Evolutionary conservation across 1,284 basidiomycete genomes (phyloP), one percentile per base, ranked within the genome.

Genomic region (Phenoliferia sp.): DNA sequence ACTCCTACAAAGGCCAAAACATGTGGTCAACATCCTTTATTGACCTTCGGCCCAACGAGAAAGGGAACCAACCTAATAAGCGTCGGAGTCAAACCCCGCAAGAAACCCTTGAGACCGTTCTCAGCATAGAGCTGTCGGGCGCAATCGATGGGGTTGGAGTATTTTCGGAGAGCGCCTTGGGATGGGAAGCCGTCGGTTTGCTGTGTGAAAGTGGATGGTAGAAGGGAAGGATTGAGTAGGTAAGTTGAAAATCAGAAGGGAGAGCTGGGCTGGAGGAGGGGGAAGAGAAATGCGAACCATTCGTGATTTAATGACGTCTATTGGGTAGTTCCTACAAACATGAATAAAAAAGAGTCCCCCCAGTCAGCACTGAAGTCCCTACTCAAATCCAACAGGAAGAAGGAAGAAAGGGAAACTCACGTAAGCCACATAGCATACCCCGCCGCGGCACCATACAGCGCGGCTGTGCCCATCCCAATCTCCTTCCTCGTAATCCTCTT

Each of bases 271-370:
- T 6, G 33, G 28, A 56, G 54, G 33, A 16, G 54, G 54, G 15
- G 7, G 7, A 28, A 28, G 15, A 54, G 50, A 9, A 10, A 54
- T 15, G 54, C 54, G 29, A 10, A 56, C 26, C 54, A 97, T 88
- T 65, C 93, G 87, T 33, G 90, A 91, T 79, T 98, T 98, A 79
- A 97, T 87, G 84, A 96, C 92, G 80, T 95, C 94, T 78, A 93
- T 88, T 10, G 92, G 92, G 81, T 94, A 94, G 81, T 93, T 93
- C 15, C 90, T 82, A 31, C 59, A 33, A 39, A n/a, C 54, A 19
- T 26, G 65, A 44, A 58, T 35, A 12, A 58, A 52, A 10, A 66
- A 61, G 50, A 64, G 56, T 58, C 62, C 67, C 39, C 56, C 69
- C 48, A 35, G 26, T 56, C 29, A 22, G 29, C 56, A 61, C 19